A percentile compares a stretch with the other conserved stretches of the same genome.
These are phyloP conservation scores for Scutellaria baicalensis DNA, from an alignment of 257 asterid species.

Conservation along the genomic window DNA sequence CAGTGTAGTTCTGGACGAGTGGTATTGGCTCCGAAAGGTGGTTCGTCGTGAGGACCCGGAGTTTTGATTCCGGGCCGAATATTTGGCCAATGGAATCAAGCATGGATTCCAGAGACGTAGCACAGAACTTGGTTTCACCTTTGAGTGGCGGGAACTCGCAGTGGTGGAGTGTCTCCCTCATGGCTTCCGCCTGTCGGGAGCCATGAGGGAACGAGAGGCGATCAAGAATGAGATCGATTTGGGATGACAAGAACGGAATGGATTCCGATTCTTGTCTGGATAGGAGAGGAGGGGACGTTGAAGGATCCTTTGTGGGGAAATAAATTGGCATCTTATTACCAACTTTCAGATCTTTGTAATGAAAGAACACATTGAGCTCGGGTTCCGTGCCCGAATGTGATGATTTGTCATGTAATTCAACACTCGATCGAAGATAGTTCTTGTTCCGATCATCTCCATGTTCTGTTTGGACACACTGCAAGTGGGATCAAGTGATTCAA, in stretches of 20 bases:
- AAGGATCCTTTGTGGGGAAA: constrained; percentile 43
- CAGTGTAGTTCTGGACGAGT: constrained; percentile 55
- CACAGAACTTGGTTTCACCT: constrained; percentile 76
- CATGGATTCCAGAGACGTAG: constrained; percentile 67
- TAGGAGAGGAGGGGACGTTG: constrained; percentile 55
- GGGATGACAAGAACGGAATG: constrained; percentile 57
- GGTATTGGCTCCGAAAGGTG: constrained; percentile 22
- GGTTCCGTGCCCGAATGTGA: constrained; percentile 32
- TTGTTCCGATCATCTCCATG: background rate
- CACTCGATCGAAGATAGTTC: constrained; percentile 20
- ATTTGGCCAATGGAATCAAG: constrained; percentile 35
- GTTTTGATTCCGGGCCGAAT: constrained; percentile 22
- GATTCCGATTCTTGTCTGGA: constrained; percentile 52
- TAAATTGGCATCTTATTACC: constrained; percentile 49
- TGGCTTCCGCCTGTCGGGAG: constrained; percentile 62
- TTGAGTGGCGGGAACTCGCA: constrained; percentile 51
- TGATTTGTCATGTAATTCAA: background rate
- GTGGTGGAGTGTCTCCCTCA: constrained; percentile 53
- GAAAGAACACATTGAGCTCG: constrained; percentile 55
- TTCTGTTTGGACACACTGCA: constrained; percentile 25
- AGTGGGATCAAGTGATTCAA: background rate
- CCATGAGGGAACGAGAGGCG: constrained; percentile 37
- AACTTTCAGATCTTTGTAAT: constrained; percentile 27
- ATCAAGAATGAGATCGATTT: constrained; percentile 35
- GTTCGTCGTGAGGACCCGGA: constrained; percentile 42